Conservation (phyloP, 805 yeast species). For the Zygotorulaspora chibaensis region DNA sequence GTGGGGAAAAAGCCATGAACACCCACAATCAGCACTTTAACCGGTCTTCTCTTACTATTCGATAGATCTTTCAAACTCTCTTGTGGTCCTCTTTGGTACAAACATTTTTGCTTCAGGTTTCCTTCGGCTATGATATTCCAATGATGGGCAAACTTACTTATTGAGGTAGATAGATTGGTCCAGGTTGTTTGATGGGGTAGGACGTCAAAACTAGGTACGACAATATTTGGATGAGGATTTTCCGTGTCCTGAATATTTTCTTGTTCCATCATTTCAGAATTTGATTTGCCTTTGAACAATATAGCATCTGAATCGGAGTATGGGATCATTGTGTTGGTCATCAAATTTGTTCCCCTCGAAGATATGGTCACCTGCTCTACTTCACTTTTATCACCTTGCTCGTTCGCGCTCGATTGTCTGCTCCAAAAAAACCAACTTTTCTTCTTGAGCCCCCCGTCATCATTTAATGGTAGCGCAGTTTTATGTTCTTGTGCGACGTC, state of each 20-base stretch:
- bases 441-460: constrained; percentile 3
- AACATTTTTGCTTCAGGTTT: constrained; percentile 5
- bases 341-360: constrained; percentile 1
- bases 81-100: constrained; percentile 15
- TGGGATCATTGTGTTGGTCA: constrained; percentile 20
- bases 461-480: background rate
- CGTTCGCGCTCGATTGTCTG: constrained; percentile 6
- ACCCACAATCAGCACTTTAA: constrained; percentile 76
- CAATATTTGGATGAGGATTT: constrained; percentile 26
- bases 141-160: constrained; percentile 16
- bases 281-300: constrained; percentile 18
- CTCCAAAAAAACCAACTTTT: constrained; percentile 27
- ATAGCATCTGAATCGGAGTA: constrained; percentile 20
- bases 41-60: constrained; percentile 32
- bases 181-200: constrained; percentile 27
- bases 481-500: background rate
- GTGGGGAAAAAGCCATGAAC: constrained; percentile 97
- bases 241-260: constrained; percentile 10
- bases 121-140: constrained; percentile 10
- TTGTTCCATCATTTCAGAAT: constrained; percentile 13
- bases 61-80: constrained; percentile 20
- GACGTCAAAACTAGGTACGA: constrained; percentile 31
- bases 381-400: constrained; percentile 2
- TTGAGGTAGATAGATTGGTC: constrained; percentile 20
- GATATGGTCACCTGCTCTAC: constrained; percentile 7